Conservation (phyloP, 2,329 filamentous ascomycete species). For the Fusarium scirpi region DNA sequence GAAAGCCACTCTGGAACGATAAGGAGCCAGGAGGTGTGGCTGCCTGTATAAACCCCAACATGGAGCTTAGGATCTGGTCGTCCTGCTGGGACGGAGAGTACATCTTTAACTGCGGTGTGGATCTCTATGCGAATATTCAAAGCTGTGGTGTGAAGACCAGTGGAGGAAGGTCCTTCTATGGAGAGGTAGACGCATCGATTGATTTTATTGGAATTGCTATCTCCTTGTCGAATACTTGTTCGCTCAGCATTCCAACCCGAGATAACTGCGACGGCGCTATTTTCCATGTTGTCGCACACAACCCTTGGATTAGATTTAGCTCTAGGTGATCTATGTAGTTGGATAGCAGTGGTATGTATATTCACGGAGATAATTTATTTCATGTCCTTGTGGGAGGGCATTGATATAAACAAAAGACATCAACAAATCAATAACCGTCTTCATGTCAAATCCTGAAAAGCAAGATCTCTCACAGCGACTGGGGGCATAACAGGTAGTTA, state of each 20-base stretch:
- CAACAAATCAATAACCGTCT: too few species aligned
- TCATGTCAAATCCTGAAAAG: too few species aligned
- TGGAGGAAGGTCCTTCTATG: neutral
- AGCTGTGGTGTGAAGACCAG: neutral
- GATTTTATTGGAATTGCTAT: neutral
- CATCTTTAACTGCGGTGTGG: neutral
- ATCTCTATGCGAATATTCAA: neutral
- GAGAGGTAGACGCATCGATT: neutral
- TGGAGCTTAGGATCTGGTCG: neutral
- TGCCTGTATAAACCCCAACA: neutral
- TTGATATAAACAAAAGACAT: too few species aligned
- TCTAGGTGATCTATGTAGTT: neutral
- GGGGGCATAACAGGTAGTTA: too few species aligned
- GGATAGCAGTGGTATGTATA: neutral
- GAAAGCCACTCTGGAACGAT: neutral
- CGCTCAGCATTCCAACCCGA: neutral
- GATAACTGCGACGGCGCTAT: neutral
- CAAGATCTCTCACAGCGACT: too few species aligned
- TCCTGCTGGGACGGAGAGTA: neutral
- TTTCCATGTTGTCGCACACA: neutral
- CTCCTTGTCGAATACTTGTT: neutral
- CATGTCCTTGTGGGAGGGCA: fast-evolving
- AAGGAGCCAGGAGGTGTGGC: fast-evolving
- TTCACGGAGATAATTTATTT: fast-evolving
- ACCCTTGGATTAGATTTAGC: neutral